Evolutionary conservation across 768 basidiomycete species (phyloP).

Genomic region (Mycena floridula): DNA sequence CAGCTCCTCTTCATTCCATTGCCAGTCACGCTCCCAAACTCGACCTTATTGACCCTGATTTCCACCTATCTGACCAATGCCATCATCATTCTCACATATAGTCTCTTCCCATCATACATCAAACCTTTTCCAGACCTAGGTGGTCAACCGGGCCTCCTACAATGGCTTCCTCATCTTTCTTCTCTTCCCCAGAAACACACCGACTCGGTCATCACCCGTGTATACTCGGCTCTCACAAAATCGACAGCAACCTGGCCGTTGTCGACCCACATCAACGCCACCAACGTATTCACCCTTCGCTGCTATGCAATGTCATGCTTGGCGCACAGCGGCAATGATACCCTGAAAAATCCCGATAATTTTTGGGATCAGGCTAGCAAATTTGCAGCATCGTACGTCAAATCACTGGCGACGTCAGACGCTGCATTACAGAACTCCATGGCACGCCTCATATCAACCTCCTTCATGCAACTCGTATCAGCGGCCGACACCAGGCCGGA

Average conservation of each 20-base stretch:
- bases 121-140: too few relatives aligned
- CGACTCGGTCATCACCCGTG: conserved; percentile 53
- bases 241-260: conserved; percentile 14
- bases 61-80: conserved; percentile 57
- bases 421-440: conserved; percentile 24
- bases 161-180: conserved; percentile 45
- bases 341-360: conserved; percentile 39
- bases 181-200: conserved; percentile 44
- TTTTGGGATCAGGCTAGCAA: conserved; percentile 71
- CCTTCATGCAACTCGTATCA: conserved; percentile 38
- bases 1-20: conserved; percentile 39
- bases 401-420: conserved; percentile 17
- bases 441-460: conserved; percentile 29
- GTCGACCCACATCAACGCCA: too few relatives aligned
- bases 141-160: conserved; percentile 30
- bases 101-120: conserved; percentile 13
- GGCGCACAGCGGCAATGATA: conserved; percentile 38
- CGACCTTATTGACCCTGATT: conserved; percentile 42
- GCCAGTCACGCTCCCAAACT: conserved; percentile 23
- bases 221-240: conserved; percentile 50
- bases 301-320: conserved; percentile 44
- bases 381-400: conserved; percentile 40
- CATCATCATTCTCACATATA: conserved; percentile 34
- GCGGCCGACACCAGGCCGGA: conserved; percentile 31
- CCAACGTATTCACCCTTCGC: conserved; percentile 36